These are phyloP conservation scores for cucumber (Cucumis sativus) DNA, from an alignment of 306 rosid genomes.

Conservation along the genomic window Cucumber_9930_V3 NC_026659.2:25587001-25587500, in stretches of 20 bases:
- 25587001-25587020: background rate
- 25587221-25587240: background rate
- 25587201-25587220: background rate
- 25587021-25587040: background rate
- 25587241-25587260: background rate
- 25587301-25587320: background rate
- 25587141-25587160: background rate
- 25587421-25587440: no score
- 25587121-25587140: background rate
- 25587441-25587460: no score
- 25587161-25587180: background rate
- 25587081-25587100: background rate
- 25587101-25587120: background rate
- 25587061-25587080: background rate
- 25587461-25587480: no score
- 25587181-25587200: background rate
- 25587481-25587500: no score
- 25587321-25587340: background rate
- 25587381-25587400: no score
- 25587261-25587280: background rate
- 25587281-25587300: background rate
- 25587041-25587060: background rate
- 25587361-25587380: no score
- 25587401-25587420: no score
- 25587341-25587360: background rate